Conservation (phyloP, 202 grass and related monocot species). For the Hordeum pubiflorum region DNA sequence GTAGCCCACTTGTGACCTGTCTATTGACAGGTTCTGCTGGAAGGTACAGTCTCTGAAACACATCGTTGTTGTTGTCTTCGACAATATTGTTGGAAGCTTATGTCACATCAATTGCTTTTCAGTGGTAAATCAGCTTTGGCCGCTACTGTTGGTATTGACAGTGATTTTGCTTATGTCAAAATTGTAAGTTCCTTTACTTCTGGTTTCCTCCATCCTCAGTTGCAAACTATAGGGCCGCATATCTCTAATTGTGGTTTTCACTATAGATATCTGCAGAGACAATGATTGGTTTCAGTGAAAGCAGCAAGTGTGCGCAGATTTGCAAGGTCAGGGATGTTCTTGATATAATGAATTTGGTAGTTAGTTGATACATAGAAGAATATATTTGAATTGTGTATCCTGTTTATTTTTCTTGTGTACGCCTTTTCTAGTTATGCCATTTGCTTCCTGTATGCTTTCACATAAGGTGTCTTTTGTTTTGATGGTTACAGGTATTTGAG, state of each 20-base stretch:
- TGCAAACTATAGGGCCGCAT: neutral
- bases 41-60: conserved; percentile 42
- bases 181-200: conserved; percentile 56
- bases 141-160: conserved; percentile 69
- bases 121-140: conserved; percentile 65
- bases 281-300: conserved; percentile 91
- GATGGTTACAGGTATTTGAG: conserved; percentile 78
- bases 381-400: neutral
- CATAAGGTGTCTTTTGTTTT: neutral
- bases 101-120: conserved; percentile 5
- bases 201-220: neutral
- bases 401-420: conserved; percentile 3
- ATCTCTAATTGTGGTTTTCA: conserved; percentile 17
- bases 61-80: neutral
- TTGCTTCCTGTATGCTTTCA: conserved; percentile 10
- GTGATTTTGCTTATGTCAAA: conserved; percentile 94
- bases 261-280: conserved; percentile 84
- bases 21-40: conserved; percentile 86
- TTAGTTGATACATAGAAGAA: conserved; percentile 11
- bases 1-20: conserved; percentile 86
- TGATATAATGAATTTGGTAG: neutral
- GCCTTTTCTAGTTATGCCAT: neutral
- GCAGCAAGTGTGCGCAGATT: conserved; percentile 84
- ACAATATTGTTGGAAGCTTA: neutral
- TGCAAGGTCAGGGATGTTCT: conserved; percentile 60